A percentile compares a stretch with the other conserved stretches of the same genome.
These are phyloP conservation scores for Aspergillus quadrilineatus DNA, from an alignment of 2,329 filamentous ascomycete genomes.

Conservation along the genomic window DNA sequence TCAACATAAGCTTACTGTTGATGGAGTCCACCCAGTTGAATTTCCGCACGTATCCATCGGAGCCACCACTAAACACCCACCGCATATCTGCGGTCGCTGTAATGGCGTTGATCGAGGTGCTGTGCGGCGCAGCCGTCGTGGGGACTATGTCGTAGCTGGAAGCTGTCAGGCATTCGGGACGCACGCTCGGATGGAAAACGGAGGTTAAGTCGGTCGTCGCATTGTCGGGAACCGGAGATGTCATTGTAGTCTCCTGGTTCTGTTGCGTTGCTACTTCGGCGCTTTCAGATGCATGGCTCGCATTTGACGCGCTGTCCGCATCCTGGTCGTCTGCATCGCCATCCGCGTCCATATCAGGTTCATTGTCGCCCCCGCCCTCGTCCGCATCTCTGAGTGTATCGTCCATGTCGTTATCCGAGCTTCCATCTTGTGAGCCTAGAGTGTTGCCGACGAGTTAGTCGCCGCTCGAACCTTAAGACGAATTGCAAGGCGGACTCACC, in stretches of 20 bases:
- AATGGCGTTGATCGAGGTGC: slow-evolving; percentile 91
- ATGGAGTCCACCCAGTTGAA: slow-evolving; percentile 95
- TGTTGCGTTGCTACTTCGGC: slow-evolving; percentile 37
- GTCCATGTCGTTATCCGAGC: slow-evolving; percentile 50
- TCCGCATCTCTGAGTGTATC: slow-evolving; percentile 47
- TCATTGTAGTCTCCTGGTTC: slow-evolving; percentile 51
- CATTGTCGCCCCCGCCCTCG: slow-evolving; percentile 40
- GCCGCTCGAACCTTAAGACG: neutral
- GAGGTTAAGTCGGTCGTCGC: slow-evolving; percentile 35
- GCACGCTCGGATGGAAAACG: slow-evolving; percentile 61
- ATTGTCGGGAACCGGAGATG: slow-evolving; percentile 45
- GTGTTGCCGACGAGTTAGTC: slow-evolving; percentile 11
- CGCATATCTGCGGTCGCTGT: slow-evolving; percentile 89
- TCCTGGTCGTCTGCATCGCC: slow-evolving; percentile 38
- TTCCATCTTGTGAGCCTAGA: slow-evolving; percentile 50
- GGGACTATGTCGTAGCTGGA: slow-evolving; percentile 90
- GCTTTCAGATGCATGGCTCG: slow-evolving; percentile 41
- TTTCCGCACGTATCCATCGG: slow-evolving; percentile 93
- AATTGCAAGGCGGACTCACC: slow-evolving; percentile 26
- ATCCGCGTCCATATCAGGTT: slow-evolving; percentile 36
- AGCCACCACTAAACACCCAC: slow-evolving; percentile 91
- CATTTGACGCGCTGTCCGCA: slow-evolving; percentile 40
- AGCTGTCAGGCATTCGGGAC: slow-evolving; percentile 75
- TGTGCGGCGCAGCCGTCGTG: slow-evolving; percentile 93
- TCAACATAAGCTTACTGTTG: slow-evolving; percentile 89